A percentile compares a stretch with the other conserved stretches of the same genome.
These are phyloP conservation scores for Xylariaceae sp. DNA, from an alignment of 2,329 filamentous ascomycete genomes.

Conservation along the genomic window DNA sequence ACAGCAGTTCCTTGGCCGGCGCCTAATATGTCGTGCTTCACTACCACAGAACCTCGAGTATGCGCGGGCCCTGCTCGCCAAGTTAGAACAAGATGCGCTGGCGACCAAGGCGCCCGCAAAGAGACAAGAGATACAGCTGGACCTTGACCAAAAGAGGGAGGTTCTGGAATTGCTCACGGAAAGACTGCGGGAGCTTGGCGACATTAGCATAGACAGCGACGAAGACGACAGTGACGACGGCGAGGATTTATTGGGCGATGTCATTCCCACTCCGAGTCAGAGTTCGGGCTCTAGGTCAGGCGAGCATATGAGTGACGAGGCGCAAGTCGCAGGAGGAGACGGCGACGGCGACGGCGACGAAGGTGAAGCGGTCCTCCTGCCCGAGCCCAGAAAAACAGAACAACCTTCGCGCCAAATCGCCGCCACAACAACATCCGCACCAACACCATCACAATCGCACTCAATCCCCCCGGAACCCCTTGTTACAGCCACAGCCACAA, in stretches of 20 bases:
- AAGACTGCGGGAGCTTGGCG: constrained; percentile 63
- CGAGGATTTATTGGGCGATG: constrained; percentile 53
- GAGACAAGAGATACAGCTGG: constrained; percentile 57
- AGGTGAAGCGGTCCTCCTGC: constrained; percentile 22
- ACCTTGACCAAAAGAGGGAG: constrained; percentile 62
- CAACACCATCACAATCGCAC: constrained; percentile 8
- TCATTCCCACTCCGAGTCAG: constrained; percentile 53
- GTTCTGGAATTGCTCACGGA: constrained; percentile 62
- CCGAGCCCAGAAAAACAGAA: constrained; percentile 12
- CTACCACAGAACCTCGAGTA: constrained; percentile 62
- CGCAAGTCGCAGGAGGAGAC: constrained; percentile 5
- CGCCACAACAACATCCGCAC: constrained; percentile 8
- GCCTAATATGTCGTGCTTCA: not conserved
- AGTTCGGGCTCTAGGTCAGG: constrained; percentile 41
- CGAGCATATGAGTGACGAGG: constrained; percentile 13
- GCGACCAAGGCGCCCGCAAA: constrained; percentile 55
- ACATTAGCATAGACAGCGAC: constrained; percentile 48
- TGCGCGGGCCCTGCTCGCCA: constrained; percentile 63
- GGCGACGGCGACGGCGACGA: constrained; percentile 16
- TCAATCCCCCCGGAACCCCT: constrained; percentile 6
- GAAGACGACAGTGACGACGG: constrained; percentile 45
- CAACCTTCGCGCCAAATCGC: not conserved
- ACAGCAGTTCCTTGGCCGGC: not conserved
- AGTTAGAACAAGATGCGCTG: constrained; percentile 64
- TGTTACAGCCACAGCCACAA: constrained; percentile 6